Evolutionary conservation across 176 grass and related monocot species (phyloP), one percentile per base, ranked within the genome.

Genomic region (Aechmea fasciata): DNA sequence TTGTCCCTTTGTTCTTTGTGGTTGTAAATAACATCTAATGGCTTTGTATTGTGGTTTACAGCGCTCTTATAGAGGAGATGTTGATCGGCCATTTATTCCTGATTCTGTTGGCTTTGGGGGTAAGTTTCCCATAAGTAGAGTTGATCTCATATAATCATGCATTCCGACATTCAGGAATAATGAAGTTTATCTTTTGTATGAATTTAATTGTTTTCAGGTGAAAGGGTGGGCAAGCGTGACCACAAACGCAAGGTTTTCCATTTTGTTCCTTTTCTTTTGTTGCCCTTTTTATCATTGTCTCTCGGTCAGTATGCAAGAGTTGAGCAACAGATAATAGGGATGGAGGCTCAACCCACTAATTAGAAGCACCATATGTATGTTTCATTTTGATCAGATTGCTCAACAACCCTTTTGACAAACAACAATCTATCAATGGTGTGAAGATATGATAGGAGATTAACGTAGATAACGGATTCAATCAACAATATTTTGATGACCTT

Each of bases 241-340:
- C 89, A 99, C 79, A 99, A 90, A 79, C 72, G 94, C 48, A 99
- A 99, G 94, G 94, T 99, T 77, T 75, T 92, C 68, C 25, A 17
- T 52, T 54, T 41, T 52, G 3, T 66, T 33, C 75, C 67, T 61
- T 14, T 22, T 53, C 22, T 11, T 70, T 72, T 41, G 33, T 33
- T 57, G 48, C 24, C 49, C 22, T 52, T 73, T 11, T 54, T 75
- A 49, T 47, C 11, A 57, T 63, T 77, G 22, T 54, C 57, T 62
- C 47, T 52, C 73, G 5, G 18, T 65, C 28, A 61, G 64, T 78
- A 5, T 50, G 63, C 33, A 41, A 41, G 33, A 41, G 33, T 41
- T 41, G 33, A 41, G 3, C 5, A 41, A 41, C 33, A 41, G 33
- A 41, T 41, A 7, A 41, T 41, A 7, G 33, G 33, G 33, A 41